Evolutionary conservation across 2,329 filamentous ascomycete species (phyloP), one percentile per base, ranked within the genome.

Genomic region (Apiospora arundinis): DNA sequence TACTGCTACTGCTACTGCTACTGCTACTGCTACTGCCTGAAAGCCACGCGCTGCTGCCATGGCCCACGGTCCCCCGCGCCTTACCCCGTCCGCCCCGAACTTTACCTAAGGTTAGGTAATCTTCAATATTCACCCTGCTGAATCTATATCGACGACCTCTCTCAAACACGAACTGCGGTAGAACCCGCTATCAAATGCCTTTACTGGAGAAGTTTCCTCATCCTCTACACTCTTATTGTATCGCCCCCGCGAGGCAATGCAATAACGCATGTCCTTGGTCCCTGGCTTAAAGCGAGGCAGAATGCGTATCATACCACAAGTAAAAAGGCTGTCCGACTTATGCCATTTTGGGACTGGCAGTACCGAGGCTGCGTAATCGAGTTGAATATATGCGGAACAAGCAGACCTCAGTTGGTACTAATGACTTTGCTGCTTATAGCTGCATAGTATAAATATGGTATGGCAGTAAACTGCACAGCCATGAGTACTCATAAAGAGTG

Each of bases 11-110:
- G n/a, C n/a, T n/a, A n/a, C n/a, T n/a, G n/a, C n/a, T n/a, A n/a
- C n/a, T n/a, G n/a, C 48, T 52, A 40, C 25, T n/a, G n/a, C 8
- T 23, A 16, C 23, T 52, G 23, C 49, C 25, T 56, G 49, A 25
- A 32, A 28, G n/a, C 49, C 49, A 21, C 48, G 11, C n/a, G 48
- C 45, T n/a, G 48, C n/a, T 52, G 48, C 49, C 49, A 56, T 23
- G 49, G 49, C 49, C 49, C 25, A 56, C 25, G 49, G 25, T 32
- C 4, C 56, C 56, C 28, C 28, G 56, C 56, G 18, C 28, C 56
- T 37, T 63, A 40, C 56, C 56, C 52, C 52, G 52, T 60, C 28
- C 52, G 28, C 25, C 52, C 56, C 28, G 18, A 63, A 63, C 56
- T 32, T 56, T 60, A 32, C 3, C 3, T 32, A 32, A 32, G 40